Conservation (phyloP, 2,329 filamentous ascomycete species). For the Nemania sp. region DNA sequence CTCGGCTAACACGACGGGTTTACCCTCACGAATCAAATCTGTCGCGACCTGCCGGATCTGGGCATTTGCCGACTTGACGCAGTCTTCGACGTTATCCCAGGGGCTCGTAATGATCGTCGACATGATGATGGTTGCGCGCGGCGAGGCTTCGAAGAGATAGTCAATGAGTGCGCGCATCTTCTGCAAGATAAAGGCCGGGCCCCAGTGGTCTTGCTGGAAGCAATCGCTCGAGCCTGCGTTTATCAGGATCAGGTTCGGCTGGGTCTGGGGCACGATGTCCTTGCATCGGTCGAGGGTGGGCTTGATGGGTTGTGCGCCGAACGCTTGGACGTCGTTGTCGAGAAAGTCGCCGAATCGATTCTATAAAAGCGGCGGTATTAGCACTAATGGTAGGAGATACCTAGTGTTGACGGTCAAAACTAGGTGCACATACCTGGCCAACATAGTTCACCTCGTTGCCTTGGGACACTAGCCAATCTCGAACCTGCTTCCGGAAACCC, state of each 20-base stretch:
- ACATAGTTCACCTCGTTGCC: slow-evolving; percentile 48
- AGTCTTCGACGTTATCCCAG: slow-evolving; percentile 45
- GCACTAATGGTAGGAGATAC: neutral
- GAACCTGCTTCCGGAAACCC: slow-evolving; percentile 46
- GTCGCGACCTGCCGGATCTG: slow-evolving; percentile 48
- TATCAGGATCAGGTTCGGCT: slow-evolving; percentile 48
- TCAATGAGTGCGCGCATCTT: slow-evolving; percentile 47
- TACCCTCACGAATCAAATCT: slow-evolving; percentile 46
- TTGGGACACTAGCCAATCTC: slow-evolving; percentile 46
- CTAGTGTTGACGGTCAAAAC: neutral
- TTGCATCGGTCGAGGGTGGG: slow-evolving; percentile 47
- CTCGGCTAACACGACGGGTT: slow-evolving; percentile 46
- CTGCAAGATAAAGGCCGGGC: slow-evolving; percentile 42
- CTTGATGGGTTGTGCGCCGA: slow-evolving; percentile 47
- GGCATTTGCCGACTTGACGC: slow-evolving; percentile 47
- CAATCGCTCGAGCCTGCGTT: slow-evolving; percentile 49
- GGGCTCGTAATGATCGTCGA: slow-evolving; percentile 49
- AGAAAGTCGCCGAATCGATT: slow-evolving; percentile 48
- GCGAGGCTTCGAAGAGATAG: slow-evolving; percentile 47
- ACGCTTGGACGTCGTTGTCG: slow-evolving; percentile 51
- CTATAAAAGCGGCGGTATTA: slow-evolving; percentile 36
- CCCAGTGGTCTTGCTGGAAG: slow-evolving; percentile 47
- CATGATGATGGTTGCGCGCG: slow-evolving; percentile 47
- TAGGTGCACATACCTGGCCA: slow-evolving; percentile 41
- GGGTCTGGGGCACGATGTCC: slow-evolving; percentile 47